Evolutionary conservation across 2,329 filamentous ascomycete genomes (phyloP), one percentile per base, ranked within the genome.

Genomic region (Botrytis elliptica): DNA sequence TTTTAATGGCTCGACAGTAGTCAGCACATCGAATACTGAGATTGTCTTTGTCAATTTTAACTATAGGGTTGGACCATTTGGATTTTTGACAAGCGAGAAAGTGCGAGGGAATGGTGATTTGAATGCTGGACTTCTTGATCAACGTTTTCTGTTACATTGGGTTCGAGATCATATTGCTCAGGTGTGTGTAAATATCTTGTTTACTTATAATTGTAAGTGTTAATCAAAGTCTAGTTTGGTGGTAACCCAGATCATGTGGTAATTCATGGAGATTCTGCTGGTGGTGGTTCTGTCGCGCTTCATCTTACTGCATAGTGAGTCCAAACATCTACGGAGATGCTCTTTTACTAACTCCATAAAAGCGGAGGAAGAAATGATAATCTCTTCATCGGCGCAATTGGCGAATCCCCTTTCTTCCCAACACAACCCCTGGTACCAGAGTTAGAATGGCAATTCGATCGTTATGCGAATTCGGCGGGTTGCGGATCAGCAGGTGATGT

Each of bases 81-180:
- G 90, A 0, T 92, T 92, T 76, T 83, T 92, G 1, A 86, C 88
- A 0, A 86, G 88, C 65, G 85, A 88, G 57, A 83, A 86, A 44
- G 84, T 92, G 16, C 84, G 85, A 55, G 79, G 82, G 8, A 82
- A 88, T 75, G 90, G 90, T 0, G 84, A 86, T 67, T 83, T 91
- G 14, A 92, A 93, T 78, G 88, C 83, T 3, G 91, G 91, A 0
- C 80, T 92, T 12, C 83, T 91, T 4, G 90, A 93, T 77, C 89
- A 92, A 81, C 84, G 89, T 29, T 85, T 87, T 40, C 83, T 87
- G 3, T 80, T 93, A 64, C 79, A 86, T 68, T 92, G 91, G 91
- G 85, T 91, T 0, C 85, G 88, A 77, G 82, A 85, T 52, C 83
- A 92, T 74, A 91, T 92, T 60, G 79, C 81, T 44, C 80, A 85